Base-by-base conservation (phyloP, 805 yeast species). In the Starmerella bombicola region DNA sequence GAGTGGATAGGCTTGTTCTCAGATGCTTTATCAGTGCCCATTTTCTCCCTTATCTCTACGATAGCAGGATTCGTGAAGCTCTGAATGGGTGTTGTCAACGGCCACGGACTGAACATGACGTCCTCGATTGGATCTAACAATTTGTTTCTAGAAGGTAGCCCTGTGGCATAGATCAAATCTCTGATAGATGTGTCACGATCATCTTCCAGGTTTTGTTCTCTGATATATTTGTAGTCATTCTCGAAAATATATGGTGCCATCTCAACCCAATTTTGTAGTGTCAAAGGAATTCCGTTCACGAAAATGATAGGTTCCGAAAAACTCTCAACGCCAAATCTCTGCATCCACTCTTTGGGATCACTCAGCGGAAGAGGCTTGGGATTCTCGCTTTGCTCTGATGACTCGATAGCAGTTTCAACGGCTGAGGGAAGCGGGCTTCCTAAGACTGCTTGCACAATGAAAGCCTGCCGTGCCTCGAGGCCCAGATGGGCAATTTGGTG, bases 201-300 rank as follows among this genome's bases (percentile, higher is more conserved):
- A 7, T 21, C 26, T 4, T 37, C 8, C 21, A 33, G 4, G 2
- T 46, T 63, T 55, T 46, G 50, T 19, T 43, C 24, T 34, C 46
- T 50, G 17, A 63, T 33, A n/a, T 45, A 37, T 10, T 45, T 50
- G 5, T 62, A 66, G 60, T 86, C 97, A 62, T 65, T 19, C 63
- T 60, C 15, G 76, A 55, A 49, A 16, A 48, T 35, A 8, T 28
- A 24, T 34, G 51, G 43, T 5, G 51, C 52, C n/a, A 35, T 34
- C 23, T 48, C 50, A 9, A 50, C 42, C 64, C 63, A 58, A n/a
- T 25, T 28, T 17, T 30, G 38, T 9, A 30, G 4, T 3, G 48
- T 37, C 3, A 48, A 22, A 1, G 44, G 30, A 4, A 44, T 46
- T 33, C 97, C 97, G 57, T 88, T 80, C 22, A 74, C 72, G 37